phyloP scores from a whole-genome alignment of 2,329 filamentous ascomycete species.

The Aspergillus texensis region DNA sequence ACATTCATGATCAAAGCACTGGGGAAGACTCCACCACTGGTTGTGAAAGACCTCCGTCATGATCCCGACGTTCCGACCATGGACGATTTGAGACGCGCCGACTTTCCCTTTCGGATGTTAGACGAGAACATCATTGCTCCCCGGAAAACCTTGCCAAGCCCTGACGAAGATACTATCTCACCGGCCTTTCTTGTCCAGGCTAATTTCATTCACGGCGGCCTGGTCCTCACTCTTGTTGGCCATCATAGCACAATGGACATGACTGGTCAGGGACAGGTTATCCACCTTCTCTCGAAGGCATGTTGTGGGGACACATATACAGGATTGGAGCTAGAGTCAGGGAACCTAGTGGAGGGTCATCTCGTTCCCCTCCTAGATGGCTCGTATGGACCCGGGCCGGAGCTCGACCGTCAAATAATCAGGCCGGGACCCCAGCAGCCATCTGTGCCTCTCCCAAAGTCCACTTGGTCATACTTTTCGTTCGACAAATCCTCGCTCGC shows the following conservation, averaged over 20 bases:
- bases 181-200: conserved; percentile 16
- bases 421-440: conserved; percentile 26
- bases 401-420: conserved; percentile 1
- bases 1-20: conserved; percentile 45
- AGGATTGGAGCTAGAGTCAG: conserved; percentile 45
- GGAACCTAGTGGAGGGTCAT: conserved; percentile 45
- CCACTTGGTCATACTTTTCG: conserved; percentile 50
- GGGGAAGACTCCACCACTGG: conserved; percentile 34
- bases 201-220: conserved; percentile 40
- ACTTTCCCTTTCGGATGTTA: conserved; percentile 54
- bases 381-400: conserved; percentile 5
- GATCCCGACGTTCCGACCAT: conserved; percentile 42
- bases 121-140: conserved; percentile 50
- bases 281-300: conserved; percentile 53
- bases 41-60: conserved; percentile 48
- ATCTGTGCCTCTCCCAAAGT: conserved; percentile 31
- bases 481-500: conserved; percentile 44
- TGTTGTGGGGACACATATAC: conserved; percentile 52
- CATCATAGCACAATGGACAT: conserved; percentile 58
- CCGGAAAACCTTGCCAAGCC: conserved; percentile 42
- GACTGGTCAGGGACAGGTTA: conserved; percentile 51
- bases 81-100: conserved; percentile 37
- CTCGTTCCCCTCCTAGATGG: conserved; percentile 47
- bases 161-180: conserved; percentile 11
- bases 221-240: conserved; percentile 53